Evolutionary conservation across 371 early-diverging fungal species (phyloP), one percentile per base, ranked within the genome.

Genomic region (Mortierella sp.): DNA sequence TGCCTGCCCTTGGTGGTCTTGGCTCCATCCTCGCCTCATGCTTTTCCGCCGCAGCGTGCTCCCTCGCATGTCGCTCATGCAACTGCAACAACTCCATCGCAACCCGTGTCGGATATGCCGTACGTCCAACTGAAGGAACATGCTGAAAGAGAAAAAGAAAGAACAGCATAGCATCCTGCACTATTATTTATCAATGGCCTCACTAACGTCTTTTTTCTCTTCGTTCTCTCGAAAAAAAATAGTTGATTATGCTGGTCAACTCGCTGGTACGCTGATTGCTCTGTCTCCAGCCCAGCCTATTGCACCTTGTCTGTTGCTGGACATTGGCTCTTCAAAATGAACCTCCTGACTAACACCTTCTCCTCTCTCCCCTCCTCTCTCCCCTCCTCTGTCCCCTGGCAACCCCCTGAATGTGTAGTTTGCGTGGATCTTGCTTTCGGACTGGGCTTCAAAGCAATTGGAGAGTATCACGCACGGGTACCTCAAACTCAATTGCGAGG

Each of bases 361-460:
- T 40, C 6, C 6, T 19, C 9, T 55, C 53, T 2, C 11, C n/a
- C 43, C 21, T 37, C 51, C 24, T 19, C 5, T 54, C 51, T 1
- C 21, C 21, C 37, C 19, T 37, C 24, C n/a, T 31, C 10, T n/a
- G 10, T n/a, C 24, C n/a, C 50, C 21, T 13, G 31, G 3, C 54
- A 16, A 5, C 54, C 26, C 51, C 57, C 44, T 28, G 48, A 16
- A 59, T n/a, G 70, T 72, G 70, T 72, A 91, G 91, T 74, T 92
- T 44, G 90, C 92, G 78, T 93, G 93, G 94, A 89, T 96, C 71
- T 96, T 96, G 94, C 89, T 96, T 44, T 94, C 97, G 16, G 96
- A 97, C 80, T 97, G 97, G 97, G 97, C 95, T 21, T 94, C 94
- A n/a, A 92, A 94, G 76, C 94, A 95, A 80, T 88, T 98, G n/a